Evolutionary conservation across 176 grass and related monocot genomes (phyloP).

Genomic region (Lolium perenne): DNA sequence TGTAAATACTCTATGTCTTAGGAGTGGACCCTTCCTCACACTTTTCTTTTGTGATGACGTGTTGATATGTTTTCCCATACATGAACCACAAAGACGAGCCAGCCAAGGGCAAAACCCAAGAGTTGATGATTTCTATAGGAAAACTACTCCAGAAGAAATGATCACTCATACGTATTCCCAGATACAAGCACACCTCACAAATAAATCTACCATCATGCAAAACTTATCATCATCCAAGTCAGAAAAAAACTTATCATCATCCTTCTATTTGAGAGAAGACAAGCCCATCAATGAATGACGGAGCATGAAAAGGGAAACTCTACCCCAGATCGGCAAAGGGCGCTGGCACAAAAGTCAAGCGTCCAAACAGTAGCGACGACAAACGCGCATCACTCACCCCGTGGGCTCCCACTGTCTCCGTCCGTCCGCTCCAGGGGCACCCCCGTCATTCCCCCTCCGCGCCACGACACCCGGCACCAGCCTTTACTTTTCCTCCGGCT

Average conservation of each 20-base stretch:
- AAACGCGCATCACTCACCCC: neutral
- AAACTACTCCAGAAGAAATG: neutral
- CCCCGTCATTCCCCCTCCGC: slow-evolving; percentile 29
- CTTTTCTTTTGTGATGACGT: too few species aligned
- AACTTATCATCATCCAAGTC: neutral
- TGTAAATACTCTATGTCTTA: too few species aligned
- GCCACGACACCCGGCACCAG: neutral
- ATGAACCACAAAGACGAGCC: too few species aligned
- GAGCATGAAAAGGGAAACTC: neutral
- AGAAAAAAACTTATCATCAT: neutral
- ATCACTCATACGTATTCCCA: neutral
- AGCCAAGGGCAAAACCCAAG: too few species aligned
- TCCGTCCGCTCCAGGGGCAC: neutral
- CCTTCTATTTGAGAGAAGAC: neutral
- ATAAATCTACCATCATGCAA: neutral
- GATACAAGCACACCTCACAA: neutral
- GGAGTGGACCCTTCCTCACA: too few species aligned
- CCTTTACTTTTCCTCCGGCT: slow-evolving; percentile 17
- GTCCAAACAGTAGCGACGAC: slow-evolving; percentile 21
- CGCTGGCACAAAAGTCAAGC: neutral
- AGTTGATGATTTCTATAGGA: too few species aligned
- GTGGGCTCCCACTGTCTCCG: neutral
- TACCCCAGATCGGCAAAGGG: neutral
- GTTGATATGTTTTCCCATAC: too few species aligned
- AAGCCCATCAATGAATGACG: neutral